Evolutionary conservation across 2,329 filamentous ascomycete species (phyloP), one percentile per base, ranked within the genome.

Genomic region (Colletotrichum spaethianum): DNA sequence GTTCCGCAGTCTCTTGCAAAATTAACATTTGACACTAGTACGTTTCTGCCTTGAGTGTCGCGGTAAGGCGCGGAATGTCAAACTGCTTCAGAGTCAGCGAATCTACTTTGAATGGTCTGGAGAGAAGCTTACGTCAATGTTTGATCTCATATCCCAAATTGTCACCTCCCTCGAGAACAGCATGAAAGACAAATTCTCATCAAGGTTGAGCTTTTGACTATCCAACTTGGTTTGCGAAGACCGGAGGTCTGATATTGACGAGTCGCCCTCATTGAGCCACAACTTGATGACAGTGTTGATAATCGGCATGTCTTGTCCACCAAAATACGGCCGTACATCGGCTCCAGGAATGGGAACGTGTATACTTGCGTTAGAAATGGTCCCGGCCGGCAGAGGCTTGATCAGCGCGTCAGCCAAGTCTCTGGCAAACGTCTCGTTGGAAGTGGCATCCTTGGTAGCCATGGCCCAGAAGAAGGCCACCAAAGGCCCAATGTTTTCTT

Each of bases 381-480:
- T 53, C 5, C 66, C 66, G 4, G 4, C 60, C 1, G 59, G 66
- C 40, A 69, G 9, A 0, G 66, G 40, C 0, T 36, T 69, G 23
- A 64, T n/a, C 9, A 69, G 40, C 8, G 59, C 61, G 3, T 63
- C 42, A 1, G 66, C 66, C 52, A 69, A 42, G 11, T 63, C 38
- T 11, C 53, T 69, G 0, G 60, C 66, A 40, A 69, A 69, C 4
- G 66, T 69, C 60, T 63, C 66, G 50, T 69, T 69, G 18, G 66
- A 69, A 0, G 59, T 56, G 5, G 48, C 66, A 1, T 69, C n/a
- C 50, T 50, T 26, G 16, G 50, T 69, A n/a, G 38, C 66, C 1
- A 69, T 59, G 12, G 66, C 66, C 66, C 66, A 69, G 40, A 69
- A 36, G 40, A 63, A 69, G 23, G 66, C 66, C 4, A 69, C 66